A percentile compares a stretch with the other conserved stretches of the same genome.
Evolutionary conservation across 129 eudicot genomes (phyloP).

Genomic region (Flaveria trinervia): DNA sequence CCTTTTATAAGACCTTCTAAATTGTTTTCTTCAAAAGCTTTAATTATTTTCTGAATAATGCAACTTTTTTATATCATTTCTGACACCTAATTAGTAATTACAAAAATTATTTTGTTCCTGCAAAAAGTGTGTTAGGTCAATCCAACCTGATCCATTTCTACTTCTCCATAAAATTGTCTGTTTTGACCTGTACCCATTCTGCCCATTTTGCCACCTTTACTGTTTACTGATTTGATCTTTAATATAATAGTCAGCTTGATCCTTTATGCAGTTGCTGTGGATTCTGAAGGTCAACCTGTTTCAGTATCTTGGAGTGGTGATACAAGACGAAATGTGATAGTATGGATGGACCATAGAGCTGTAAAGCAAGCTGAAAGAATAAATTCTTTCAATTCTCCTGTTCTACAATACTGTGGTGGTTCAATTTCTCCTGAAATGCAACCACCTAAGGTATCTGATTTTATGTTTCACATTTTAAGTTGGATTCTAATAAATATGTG

Average conservation of each 20-base stretch:
- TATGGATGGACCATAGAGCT: constrained; percentile 99
- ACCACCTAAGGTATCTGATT: constrained; percentile 83
- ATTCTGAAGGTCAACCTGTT: constrained; percentile 90
- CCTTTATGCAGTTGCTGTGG: constrained; percentile 85
- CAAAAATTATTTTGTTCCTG: background rate
- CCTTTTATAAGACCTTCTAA: background rate
- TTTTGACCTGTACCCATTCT: background rate
- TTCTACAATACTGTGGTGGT: constrained; percentile 96
- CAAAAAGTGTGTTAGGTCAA: background rate
- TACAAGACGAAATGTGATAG: constrained; percentile 89
- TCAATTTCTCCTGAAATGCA: constrained; percentile 96
- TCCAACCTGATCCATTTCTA: background rate
- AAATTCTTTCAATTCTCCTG: constrained; percentile 84
- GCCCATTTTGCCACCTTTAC: background rate
- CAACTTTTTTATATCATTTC: background rate
- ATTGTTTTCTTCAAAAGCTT: background rate
- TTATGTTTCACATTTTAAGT: background rate
- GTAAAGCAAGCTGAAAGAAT: constrained; percentile 96
- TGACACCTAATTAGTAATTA: background rate
- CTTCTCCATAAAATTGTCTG: background rate
- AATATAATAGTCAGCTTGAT: constrained; percentile 2
- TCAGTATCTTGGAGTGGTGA: constrained; percentile 96
- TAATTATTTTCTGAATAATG: background rate
- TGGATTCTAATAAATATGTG: background rate
- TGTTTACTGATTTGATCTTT: constrained; percentile 7